These are phyloP conservation scores for Marvania coccoides DNA, from an alignment of 139 green algal genomes.

Conservation along the genomic window DNA sequence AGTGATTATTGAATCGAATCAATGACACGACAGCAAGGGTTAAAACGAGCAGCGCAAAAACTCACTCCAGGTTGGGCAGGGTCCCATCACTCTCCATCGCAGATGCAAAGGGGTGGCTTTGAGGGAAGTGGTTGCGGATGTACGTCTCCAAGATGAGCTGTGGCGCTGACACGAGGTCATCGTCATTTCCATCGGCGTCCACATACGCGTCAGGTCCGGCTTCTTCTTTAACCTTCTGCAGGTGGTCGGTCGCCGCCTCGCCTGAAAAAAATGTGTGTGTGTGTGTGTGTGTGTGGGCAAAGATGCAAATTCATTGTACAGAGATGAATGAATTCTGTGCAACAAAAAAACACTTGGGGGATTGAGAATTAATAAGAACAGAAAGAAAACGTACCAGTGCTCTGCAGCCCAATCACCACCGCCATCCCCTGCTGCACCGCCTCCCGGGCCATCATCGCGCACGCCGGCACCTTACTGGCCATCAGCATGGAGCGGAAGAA, in stretches of 20 bases:
- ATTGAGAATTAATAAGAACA: too few species aligned
- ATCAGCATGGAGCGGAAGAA: constrained; percentile 82
- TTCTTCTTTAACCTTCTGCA: too few species aligned
- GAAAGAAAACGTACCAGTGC: constrained; percentile 21
- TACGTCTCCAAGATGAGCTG: constrained; percentile 51
- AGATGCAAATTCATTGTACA: constrained; percentile 46
- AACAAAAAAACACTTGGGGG: too few species aligned
- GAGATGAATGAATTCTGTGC: too few species aligned
- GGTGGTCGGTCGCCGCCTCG: too few species aligned
- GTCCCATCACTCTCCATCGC: background rate
- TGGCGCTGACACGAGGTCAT: constrained; percentile 77
- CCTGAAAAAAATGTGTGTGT: too few species aligned
- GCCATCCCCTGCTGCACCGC: constrained; percentile 53
- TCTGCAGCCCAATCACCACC: constrained; percentile 55
- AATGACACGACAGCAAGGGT: too few species aligned
- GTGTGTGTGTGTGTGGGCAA: too few species aligned
- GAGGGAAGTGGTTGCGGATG: constrained; percentile 21
- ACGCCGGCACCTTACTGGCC: constrained; percentile 62
- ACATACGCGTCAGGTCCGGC: too few species aligned
- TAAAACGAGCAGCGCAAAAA: too few species aligned
- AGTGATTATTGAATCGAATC: too few species aligned
- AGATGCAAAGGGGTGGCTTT: background rate
- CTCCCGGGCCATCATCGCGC: constrained; percentile 47
- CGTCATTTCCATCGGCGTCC: too few species aligned
- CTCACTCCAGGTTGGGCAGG: background rate